phyloP scores from a whole-genome alignment of 345 rosid genomes.

The Acer negundo region DNA sequence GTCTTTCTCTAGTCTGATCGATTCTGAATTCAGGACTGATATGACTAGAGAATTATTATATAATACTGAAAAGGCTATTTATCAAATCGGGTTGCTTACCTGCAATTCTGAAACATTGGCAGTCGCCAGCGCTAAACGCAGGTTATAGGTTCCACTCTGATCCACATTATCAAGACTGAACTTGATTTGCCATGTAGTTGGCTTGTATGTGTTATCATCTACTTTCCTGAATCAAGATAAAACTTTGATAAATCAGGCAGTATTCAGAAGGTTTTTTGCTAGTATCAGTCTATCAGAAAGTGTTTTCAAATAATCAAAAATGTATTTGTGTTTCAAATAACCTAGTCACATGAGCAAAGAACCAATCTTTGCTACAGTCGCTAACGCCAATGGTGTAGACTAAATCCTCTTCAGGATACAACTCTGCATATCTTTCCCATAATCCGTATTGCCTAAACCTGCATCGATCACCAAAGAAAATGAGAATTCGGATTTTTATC shows the following conservation, averaged over 20 bases:
- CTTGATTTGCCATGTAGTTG: conserved; percentile 60
- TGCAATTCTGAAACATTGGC: conserved; percentile 56
- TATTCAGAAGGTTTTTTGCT: not conserved
- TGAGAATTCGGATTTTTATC: not conserved
- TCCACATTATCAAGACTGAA: conserved; percentile 36
- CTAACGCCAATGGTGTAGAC: conserved; percentile 59
- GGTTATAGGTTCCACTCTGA: conserved; percentile 35
- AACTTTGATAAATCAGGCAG: not conserved
- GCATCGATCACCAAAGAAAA: not conserved
- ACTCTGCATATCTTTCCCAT: conserved; percentile 79
- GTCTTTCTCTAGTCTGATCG: no score
- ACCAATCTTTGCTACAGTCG: conserved; percentile 76
- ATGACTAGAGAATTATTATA: no score
- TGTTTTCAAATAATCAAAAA: not conserved
- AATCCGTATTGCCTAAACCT: conserved; percentile 88
- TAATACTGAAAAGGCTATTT: not conserved
- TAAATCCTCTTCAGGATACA: conserved; percentile 64
- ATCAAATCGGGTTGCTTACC: conserved; percentile 18
- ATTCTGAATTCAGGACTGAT: no score
- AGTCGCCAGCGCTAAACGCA: conserved; percentile 57
- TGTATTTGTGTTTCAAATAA: conserved; percentile 6
- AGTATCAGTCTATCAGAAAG: no score
- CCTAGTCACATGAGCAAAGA: conserved; percentile 86
- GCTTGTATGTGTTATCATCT: conserved; percentile 26
- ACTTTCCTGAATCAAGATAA: not conserved